Evolutionary conservation across 805 yeast species (phyloP).

Genomic region (Saccharomycopsis vini): DNA sequence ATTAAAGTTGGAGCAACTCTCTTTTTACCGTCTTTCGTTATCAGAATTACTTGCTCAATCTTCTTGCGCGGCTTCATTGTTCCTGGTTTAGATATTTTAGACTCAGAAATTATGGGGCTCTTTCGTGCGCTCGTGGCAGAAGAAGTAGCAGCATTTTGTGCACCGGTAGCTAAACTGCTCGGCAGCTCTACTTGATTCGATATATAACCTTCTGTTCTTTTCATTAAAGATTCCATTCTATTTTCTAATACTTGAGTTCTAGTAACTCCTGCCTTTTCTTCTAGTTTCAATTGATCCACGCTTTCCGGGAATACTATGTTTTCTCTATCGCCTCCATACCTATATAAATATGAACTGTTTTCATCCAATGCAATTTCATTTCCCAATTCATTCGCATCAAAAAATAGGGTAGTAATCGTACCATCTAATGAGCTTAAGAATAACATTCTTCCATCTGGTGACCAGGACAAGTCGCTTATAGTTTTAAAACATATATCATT

Average conservation of each 20-base stretch:
- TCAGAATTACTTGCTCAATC: constrained; percentile 41
- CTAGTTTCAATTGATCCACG: constrained; percentile 65
- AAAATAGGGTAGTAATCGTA: constrained; percentile 55
- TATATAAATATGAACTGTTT: constrained; percentile 59
- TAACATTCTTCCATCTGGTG: constrained; percentile 67
- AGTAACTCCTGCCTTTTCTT: constrained; percentile 45
- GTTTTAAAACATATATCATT: constrained; percentile 67
- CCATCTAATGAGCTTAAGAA: constrained; percentile 82
- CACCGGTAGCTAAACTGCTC: no score
- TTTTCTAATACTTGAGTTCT: constrained; percentile 22
- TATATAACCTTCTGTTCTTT: constrained; percentile 3
- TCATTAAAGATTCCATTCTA: constrained; percentile 33
- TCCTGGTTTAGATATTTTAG: constrained; percentile 11
- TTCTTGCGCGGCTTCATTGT: constrained; percentile 15
- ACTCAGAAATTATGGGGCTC: no score
- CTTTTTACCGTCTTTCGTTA: constrained; percentile 69
- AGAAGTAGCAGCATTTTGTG: no score
- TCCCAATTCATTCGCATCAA: constrained; percentile 60
- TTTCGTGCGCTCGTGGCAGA: no score
- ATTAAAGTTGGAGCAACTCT: constrained; percentile 65
- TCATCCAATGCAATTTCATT: constrained; percentile 51
- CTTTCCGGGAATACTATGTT: constrained; percentile 81
- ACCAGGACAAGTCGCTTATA: constrained; percentile 86
- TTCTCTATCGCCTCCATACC: constrained; percentile 86
- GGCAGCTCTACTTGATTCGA: background rate